A percentile compares a stretch with the other conserved stretches of the same genome.
Conservation (phyloP, 1,284 basidiomycete species). For the Tilletia walkeri region DNA sequence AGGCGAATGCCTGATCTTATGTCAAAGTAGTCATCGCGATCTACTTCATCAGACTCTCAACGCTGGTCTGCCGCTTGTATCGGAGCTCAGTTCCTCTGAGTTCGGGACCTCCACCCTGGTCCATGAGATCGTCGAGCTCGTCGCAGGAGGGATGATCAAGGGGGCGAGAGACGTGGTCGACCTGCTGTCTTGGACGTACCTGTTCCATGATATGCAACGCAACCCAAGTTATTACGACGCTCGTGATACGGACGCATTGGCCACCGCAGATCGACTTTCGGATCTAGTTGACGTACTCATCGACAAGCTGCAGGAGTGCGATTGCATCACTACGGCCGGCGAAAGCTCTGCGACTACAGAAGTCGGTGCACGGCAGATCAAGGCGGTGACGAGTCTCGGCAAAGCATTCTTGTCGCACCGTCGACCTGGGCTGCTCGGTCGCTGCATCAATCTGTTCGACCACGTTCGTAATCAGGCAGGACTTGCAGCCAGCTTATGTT, state of each 20-base stretch:
- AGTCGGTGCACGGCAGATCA: neutral
- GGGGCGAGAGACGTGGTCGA: constrained; percentile 62
- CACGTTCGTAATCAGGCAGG: neutral
- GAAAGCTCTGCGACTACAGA: neutral
- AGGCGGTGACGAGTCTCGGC: constrained; percentile 28
- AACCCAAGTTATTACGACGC: constrained; percentile 88
- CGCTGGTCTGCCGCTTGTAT: constrained; percentile 86
- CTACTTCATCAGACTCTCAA: constrained; percentile 75
- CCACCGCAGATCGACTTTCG: constrained; percentile 30
- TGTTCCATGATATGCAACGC: constrained; percentile 68
- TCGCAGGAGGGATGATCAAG: constrained; percentile 21
- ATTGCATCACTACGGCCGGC: neutral
- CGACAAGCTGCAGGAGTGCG: constrained; percentile 23
- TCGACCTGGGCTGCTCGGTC: constrained; percentile 29
- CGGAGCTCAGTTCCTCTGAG: constrained; percentile 61
- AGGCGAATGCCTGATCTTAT: constrained; percentile 69
- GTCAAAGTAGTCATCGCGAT: constrained; percentile 80
- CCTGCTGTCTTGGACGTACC: constrained; percentile 78
- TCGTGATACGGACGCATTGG: constrained; percentile 32
- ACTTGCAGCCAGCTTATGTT: neutral
- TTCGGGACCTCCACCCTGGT: neutral
- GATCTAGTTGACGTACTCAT: constrained; percentile 24
- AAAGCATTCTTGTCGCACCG: constrained; percentile 23
- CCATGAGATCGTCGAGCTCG: constrained; percentile 57
- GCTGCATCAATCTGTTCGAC: constrained; percentile 25